A percentile compares a stretch with the other conserved stretches of the same genome.
Evolutionary conservation across 2,329 filamentous ascomycete species (phyloP).

Genomic region (Hypoxylon sp.): DNA sequence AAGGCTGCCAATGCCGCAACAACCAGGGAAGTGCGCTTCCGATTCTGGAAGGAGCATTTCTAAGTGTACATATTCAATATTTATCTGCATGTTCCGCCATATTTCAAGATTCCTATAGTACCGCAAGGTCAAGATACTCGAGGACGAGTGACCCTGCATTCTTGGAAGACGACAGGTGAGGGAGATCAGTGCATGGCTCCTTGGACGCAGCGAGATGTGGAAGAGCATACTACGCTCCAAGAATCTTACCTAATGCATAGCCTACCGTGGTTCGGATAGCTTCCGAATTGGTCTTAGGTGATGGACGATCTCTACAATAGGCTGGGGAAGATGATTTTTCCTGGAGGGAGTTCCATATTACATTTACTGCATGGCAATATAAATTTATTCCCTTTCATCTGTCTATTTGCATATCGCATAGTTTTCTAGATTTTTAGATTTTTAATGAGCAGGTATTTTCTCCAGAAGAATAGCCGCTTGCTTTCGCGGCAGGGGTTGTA

Average conservation of each 20-base stretch:
- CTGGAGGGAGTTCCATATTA: conserved; percentile 31
- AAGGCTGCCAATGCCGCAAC: conserved; percentile 82
- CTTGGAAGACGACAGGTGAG: conserved; percentile 15
- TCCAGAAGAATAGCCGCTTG: no score
- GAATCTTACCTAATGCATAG: conserved; percentile 30
- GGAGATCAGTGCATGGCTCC: conserved; percentile 14
- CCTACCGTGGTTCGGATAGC: conserved; percentile 22
- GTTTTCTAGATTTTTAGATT: background rate
- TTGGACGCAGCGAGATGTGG: conserved; percentile 17
- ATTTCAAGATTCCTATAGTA: conserved; percentile 28
- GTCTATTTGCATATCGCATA: background rate
- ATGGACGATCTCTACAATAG: conserved; percentile 30
- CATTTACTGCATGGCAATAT: conserved; percentile 41
- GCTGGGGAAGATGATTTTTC: conserved; percentile 39
- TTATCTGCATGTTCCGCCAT: conserved; percentile 30
- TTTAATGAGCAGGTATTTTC: background rate
- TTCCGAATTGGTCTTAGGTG: conserved; percentile 30
- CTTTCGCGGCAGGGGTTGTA: background rate
- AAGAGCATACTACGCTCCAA: conserved; percentile 28
- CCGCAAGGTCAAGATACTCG: conserved; percentile 20
- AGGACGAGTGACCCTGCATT: conserved; percentile 17
- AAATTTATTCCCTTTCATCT: conserved; percentile 38
- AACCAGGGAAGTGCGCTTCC: conserved; percentile 86
- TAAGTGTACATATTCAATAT: conserved; percentile 56
- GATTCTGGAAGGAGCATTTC: conserved; percentile 99